phyloP scores from a whole-genome alignment of 805 yeast genomes.

The Sugiyamaella valdiviana region DNA sequence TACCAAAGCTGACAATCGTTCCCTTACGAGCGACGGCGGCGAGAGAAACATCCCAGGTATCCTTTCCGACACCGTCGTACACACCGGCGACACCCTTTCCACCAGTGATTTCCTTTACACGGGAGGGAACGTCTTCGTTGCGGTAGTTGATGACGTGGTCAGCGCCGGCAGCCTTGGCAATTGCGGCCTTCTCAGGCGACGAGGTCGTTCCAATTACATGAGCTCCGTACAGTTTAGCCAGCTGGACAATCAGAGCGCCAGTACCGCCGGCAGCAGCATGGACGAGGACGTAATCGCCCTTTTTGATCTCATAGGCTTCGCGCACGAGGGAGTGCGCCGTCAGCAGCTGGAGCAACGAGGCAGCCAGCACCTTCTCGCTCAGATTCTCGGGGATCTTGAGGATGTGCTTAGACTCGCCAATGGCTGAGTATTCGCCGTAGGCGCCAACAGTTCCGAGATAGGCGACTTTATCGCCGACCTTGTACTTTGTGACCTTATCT shows the following conservation, averaged over 20 bases:
- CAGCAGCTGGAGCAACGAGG: conserved; percentile 60
- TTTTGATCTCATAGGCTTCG: conserved; percentile 60
- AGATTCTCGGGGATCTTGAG: conserved; percentile 44
- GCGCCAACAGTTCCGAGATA: conserved; percentile 38
- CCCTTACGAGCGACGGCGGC: conserved; percentile 59
- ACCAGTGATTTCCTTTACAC: conserved; percentile 29
- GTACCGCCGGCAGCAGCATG: conserved; percentile 98
- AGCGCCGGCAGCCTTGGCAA: conserved; percentile 72
- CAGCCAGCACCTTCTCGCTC: conserved; percentile 48
- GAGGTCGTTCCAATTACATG: conserved; percentile 83
- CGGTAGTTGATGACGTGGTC: conserved; percentile 50
- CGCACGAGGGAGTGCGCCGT: conserved; percentile 69
- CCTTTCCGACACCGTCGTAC: conserved; percentile 46
- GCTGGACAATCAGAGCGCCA: conserved; percentile 65
- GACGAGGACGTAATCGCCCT: conserved; percentile 66
- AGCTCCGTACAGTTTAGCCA: conserved; percentile 60
- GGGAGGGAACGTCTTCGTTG: conserved; percentile 26
- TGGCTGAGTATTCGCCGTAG: conserved; percentile 60
- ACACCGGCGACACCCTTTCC: conserved; percentile 31
- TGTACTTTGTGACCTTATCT: conserved; percentile 43
- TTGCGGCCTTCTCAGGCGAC: conserved; percentile 57
- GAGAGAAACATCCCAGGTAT: conserved; percentile 60
- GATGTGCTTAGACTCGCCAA: conserved; percentile 23
- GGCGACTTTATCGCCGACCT: conserved; percentile 67
- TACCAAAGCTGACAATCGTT: conserved; percentile 70